phyloP scores from a whole-genome alignment of 371 early-diverging fungal genomes.

The Vairimorpha necatrix region DNA sequence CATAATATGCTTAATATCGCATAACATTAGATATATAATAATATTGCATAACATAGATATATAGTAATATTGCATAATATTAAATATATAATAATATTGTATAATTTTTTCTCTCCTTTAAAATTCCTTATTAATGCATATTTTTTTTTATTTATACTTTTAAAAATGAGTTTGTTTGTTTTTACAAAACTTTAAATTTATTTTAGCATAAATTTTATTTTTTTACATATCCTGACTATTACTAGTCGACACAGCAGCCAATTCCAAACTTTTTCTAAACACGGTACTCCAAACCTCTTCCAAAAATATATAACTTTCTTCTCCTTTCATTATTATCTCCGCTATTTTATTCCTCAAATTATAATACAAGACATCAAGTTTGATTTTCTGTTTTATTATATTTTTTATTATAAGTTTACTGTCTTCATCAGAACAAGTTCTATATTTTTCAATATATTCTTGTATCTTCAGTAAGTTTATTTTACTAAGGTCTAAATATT shows the following conservation, averaged over 20 bases:
- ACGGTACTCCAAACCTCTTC: constrained; percentile 3
- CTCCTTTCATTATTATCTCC: constrained; percentile 23
- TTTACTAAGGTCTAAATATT: constrained; percentile 9
- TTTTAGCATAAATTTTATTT: background rate
- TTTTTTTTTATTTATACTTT: background rate
- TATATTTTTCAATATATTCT: background rate
- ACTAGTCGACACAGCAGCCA: background rate
- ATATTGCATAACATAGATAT: no score
- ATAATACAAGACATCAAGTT: background rate
- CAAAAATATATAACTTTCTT: constrained; percentile 1
- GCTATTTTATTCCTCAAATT: constrained; percentile 15
- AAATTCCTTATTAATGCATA: constrained; percentile 8
- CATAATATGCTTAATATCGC: no score
- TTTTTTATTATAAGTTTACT: background rate
- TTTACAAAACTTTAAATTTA: background rate
- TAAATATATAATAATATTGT: no score
- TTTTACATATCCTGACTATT: constrained; percentile 5
- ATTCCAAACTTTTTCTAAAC: constrained; percentile 9
- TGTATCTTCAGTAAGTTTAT: constrained; percentile 7
- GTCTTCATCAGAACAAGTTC: background rate
- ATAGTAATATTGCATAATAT: no score
- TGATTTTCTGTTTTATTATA: constrained; percentile 19
- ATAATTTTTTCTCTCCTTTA: no score
- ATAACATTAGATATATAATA: no score
- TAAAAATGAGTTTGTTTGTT: background rate